Evolutionary conservation across 306 rosid species (phyloP), one percentile per base, ranked within the genome.

Genomic region (Cicer pinnatifidum): DNA sequence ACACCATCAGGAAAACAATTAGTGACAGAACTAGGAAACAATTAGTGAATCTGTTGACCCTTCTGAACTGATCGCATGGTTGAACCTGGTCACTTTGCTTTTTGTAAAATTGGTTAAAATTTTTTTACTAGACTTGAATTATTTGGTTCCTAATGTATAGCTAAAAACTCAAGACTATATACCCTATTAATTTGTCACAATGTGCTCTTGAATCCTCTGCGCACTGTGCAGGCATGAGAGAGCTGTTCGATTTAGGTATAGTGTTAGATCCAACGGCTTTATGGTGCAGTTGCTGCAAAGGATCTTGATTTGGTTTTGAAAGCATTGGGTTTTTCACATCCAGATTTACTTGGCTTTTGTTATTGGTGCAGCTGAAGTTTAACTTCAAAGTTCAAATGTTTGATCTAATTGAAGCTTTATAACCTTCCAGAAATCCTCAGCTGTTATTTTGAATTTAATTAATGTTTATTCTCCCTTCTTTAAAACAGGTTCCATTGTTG

Each of bases 401-500:
- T 67, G 44, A 41, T 39, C 6, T 16, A 56, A 11, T 43, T 54
- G 37, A 51, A 51, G 67, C 35, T 45, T 45, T 53, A 54, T 40
- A 43, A 44, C 53, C 68, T 75, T 46, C 48, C 9, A 45, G 37
- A 69, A 47, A 41, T 70, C 59, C 68, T 35, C 53, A 6, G 73
- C 69, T 48, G 48, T 47, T 79, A 9, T 68, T 65, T 74, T 72
- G 48, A 20, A 57, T 5, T 47, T 76, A 52, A 37, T 62, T 58
- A 15, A 54, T 51, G 45, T 23, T 46, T 59, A 13, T 73, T 80
- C 60, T 68, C 43, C 16, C 69, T 73, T 61, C 38, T 57, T 72
- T 75, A 40, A 54, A 77, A 45, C 87, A 87, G 91, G 63, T 54
- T 84, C 65, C 41, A 46, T 61, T 68, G 82, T 72, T 38, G 85